Evolutionary conservation across 1,284 basidiomycete species (phyloP), one percentile per base, ranked within the genome.

Genomic region (Ceratobasidium sp.): DNA sequence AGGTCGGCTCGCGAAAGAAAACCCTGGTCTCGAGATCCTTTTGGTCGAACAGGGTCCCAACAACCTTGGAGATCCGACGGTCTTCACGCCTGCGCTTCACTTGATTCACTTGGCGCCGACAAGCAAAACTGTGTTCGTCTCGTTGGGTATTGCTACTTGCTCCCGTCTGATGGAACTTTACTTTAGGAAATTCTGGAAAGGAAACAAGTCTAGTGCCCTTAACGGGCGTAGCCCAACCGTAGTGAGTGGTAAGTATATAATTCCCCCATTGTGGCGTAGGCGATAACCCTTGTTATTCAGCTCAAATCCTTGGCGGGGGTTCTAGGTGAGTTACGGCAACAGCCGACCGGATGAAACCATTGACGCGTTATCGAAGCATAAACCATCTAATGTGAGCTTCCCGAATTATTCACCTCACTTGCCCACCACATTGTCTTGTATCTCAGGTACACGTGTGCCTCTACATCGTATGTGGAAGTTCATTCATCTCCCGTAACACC

Each of bases 11-110:
- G 71, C 71, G 14, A 43, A 43, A 5, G 71, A 59, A 7, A 73
- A 73, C 19, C 71, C 71, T 2, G 71, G 48, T 7, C 71, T 73
- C 22, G 59, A 63, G 48, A 73, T 73, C 37, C 59, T 63, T 29
- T 27, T 73, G 49, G 59, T 73, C n/a, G 71, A 73, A 13, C 71
- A 73, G n/a, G 71, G 71, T 14, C 59, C 71, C 16, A 63, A 73
- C 37, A 73, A 73, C 27, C 34, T 53, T 48, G 24, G 27, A 8
- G 59, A 73, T 9, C 71, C 71, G 29, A 63, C 22, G 1, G 34
- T 73, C 9, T 29, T 63, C 5, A 63, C 71, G 16, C 71, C 71
- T 22, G 59, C 71, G 2, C n/a, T 73, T 6, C 61, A 39, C 37
- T 2, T 73, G 16, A 39, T 31, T 13, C 71, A 73, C 22, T 14